These are phyloP conservation scores for Zea luxurians DNA, from an alignment of 176 grass and related monocot genomes.

Conservation along the genomic window DNA sequence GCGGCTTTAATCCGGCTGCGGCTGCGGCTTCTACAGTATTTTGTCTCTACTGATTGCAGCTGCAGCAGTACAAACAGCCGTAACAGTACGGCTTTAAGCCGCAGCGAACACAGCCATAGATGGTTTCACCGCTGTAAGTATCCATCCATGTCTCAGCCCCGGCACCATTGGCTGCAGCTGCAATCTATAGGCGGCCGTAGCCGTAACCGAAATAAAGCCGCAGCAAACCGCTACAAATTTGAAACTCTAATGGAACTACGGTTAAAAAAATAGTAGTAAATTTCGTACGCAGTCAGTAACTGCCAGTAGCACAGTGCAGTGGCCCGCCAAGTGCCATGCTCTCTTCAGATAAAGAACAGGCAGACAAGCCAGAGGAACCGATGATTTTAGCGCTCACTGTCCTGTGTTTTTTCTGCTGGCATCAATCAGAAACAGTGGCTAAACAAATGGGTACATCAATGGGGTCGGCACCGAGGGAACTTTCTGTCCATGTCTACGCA, in stretches of 20 bases:
- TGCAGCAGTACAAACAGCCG: no score
- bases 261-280: not conserved
- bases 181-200: no score
- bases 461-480: slow-evolving; percentile 23
- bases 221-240: not conserved
- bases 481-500: slow-evolving; percentile 13
- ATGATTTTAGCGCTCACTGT: not conserved
- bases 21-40: no score
- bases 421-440: slow-evolving; percentile 23
- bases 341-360: slow-evolving; percentile 18
- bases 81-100: no score
- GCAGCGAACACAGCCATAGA: no score
- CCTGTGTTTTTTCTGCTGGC: not conserved
- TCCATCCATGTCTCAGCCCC: no score
- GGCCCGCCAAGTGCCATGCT: not conserved
- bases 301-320: not conserved
- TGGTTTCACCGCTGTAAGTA: no score
- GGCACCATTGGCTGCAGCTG: no score
- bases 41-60: no score
- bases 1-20: no score
- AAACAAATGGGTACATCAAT: slow-evolving; percentile 11
- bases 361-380: not conserved
- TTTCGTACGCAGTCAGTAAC: not conserved
- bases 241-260: not conserved
- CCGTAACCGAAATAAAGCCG: no score